Evolutionary conservation across 2,329 filamentous ascomycete genomes (phyloP), one percentile per base, ranked within the genome.

Genomic region (Colletotrichum brevisporum): DNA sequence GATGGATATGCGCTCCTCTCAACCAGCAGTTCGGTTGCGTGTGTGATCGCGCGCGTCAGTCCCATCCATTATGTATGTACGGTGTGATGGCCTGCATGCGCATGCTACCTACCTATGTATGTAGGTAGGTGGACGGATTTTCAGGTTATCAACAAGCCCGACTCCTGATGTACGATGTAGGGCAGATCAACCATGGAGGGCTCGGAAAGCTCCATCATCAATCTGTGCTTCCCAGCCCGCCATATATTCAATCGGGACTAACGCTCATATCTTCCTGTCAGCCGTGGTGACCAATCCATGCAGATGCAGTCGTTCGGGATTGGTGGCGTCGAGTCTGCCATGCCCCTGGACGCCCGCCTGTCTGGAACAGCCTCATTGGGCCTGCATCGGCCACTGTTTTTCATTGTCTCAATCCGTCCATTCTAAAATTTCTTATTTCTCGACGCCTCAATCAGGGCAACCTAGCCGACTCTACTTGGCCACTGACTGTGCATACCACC

Each of bases 281-380:
- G 31, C 31, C 10, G 31, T 45, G 6, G 48, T 53, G 48, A 15
- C 53, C 41, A 16, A 16, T 24, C 45, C 39, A 36, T 36, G 55
- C 43, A 50, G 51, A 69, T 52, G 50, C 61, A 69, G 66, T 51
- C 54, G 60, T 60, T 31, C 66, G 66, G 60, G 66, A 69, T 60
- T 60, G 51, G 62, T 69, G 66, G 66, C 66, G 55, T 50, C 63
- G 36, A 45, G 47, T 54, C 53, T 48, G 54, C 31, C 61, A 51
- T 52, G 31, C 45, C 65, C 59, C 53, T 59, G 55, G 55, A 41
- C 41, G 55, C 55, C 62, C 51, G 52, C 55, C 50, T 55, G 55
- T 55, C 50, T 69, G 55, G 62, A 55, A 47, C 56, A 52, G 27
- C 45, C 13, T 47, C 62, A 52, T 66, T 69, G 62, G 62, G 21